Conservation (phyloP, 257 asterid genomes). For the Salvia miltiorrhiza region DNA sequence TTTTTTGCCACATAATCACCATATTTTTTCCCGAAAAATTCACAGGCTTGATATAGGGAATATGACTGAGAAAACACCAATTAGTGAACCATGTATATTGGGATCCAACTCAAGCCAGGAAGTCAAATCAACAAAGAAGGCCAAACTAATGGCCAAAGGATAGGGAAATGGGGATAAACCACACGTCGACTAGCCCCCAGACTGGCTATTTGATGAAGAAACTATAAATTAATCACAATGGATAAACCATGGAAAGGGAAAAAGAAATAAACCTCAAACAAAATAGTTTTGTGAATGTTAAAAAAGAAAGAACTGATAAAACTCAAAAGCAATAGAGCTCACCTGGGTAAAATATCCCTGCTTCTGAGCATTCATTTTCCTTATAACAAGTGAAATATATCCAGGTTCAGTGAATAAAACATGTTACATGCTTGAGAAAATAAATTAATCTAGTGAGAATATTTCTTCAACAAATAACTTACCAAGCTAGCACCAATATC, state of each 20-base stretch:
- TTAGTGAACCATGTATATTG: background rate
- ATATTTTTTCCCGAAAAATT: background rate
- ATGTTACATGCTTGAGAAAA: conserved; percentile 10
- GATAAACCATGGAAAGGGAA: conserved; percentile 1
- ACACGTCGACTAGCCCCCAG: background rate
- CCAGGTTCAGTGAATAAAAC: conserved; percentile 19
- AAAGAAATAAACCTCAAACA: conserved; percentile 1
- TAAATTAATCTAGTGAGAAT: conserved; percentile 1
- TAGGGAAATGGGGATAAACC: background rate
- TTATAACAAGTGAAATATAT: conserved; percentile 25
- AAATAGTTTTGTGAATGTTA: background rate
- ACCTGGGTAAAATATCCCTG: conserved; percentile 87
- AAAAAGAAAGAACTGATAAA: background rate
- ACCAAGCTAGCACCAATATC: conserved; percentile 93
- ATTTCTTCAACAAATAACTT: conserved; percentile 17
- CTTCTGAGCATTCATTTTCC: conserved; percentile 94
- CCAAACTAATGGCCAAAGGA: background rate
- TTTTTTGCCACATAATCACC: background rate
- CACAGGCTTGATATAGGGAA: background rate
- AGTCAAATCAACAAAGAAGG: background rate
- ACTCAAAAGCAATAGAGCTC: conserved; percentile 20
- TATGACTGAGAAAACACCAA: background rate
- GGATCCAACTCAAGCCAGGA: background rate
- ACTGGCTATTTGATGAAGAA: too few species aligned
- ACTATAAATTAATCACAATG: conserved; percentile 11